Evolutionary conservation across 495 filamentous ascomycete species (phyloP).

Genomic region (Xylaria palmicola): DNA sequence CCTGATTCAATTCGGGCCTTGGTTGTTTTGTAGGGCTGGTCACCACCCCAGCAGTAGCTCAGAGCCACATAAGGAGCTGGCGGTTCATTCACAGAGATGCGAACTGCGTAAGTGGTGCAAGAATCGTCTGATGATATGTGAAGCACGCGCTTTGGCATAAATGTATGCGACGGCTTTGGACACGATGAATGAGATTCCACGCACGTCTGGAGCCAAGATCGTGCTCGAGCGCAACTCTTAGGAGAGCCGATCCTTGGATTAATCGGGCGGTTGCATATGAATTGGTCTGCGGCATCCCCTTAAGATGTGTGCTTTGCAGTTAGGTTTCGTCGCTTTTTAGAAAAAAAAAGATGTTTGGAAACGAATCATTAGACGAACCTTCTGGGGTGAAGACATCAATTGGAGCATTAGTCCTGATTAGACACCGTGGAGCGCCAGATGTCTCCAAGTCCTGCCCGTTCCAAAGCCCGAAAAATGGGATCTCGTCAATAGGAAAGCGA

Average conservation of each 20-base stretch:
- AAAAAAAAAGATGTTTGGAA: background rate
- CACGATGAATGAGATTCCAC: background rate
- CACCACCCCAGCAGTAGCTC: slow-evolving; percentile 24
- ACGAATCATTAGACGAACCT: background rate
- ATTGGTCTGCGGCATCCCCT: background rate
- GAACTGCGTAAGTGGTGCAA: background rate
- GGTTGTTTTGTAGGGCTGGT: slow-evolving; percentile 17
- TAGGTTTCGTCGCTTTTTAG: background rate
- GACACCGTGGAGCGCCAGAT: background rate
- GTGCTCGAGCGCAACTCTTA: background rate
- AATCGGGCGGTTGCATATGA: background rate
- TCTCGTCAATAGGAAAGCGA: slow-evolving; percentile 2
- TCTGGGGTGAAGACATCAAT: background rate
- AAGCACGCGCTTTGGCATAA: background rate
- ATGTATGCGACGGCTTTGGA: background rate
- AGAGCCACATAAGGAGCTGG: slow-evolving; percentile 13
- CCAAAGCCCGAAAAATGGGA: background rate
- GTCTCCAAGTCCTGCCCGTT: background rate
- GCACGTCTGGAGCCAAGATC: background rate
- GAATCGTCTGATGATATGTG: background rate
- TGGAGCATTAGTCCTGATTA: background rate
- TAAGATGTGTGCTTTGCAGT: background rate
- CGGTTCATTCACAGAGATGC: background rate
- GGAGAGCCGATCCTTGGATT: background rate
- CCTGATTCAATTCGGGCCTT: background rate